Percentiles rank a stretch among this genome's conserved stretches.
Conservation (phyloP, 495 filamentous ascomycete genomes). For the Hypoxylon lienhwacheense region DNA sequence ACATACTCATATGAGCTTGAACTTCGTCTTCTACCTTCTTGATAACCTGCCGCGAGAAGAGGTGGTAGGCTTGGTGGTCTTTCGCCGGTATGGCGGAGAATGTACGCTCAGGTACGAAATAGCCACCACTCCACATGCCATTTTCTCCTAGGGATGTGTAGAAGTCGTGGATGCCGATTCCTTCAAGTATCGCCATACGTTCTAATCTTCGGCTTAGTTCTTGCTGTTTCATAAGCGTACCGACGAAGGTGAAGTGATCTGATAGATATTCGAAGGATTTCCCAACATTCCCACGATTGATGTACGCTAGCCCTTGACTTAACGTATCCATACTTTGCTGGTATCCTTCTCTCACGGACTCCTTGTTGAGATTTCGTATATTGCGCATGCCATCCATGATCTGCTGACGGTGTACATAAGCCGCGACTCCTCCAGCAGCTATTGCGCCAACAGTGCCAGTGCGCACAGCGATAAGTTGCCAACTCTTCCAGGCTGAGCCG, state of each 20-base stretch:
- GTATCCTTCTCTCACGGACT: constrained; percentile 47
- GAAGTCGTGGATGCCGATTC: constrained; percentile 44
- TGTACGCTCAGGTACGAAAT: constrained; percentile 56
- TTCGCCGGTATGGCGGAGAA: constrained; percentile 52
- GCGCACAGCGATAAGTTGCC: constrained; percentile 83
- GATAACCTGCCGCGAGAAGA: constrained; percentile 68
- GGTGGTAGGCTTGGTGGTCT: constrained; percentile 40
- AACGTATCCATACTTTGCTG: constrained; percentile 49
- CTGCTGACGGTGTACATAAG: constrained; percentile 76
- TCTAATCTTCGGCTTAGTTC: constrained; percentile 46
- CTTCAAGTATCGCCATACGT: constrained; percentile 44
- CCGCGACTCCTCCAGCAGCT: constrained; percentile 84
- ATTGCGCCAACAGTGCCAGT: constrained; percentile 83
- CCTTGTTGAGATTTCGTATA: constrained; percentile 43
- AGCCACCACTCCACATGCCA: constrained; percentile 56
- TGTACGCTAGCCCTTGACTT: constrained; percentile 53
- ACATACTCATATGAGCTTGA: constrained; percentile 82
- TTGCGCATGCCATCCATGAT: constrained; percentile 61
- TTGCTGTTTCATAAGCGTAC: constrained; percentile 47
- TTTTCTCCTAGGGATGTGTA: constrained; percentile 53
- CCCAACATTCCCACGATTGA: constrained; percentile 53
- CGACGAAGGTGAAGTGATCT: constrained; percentile 54
- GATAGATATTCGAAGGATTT: constrained; percentile 51
- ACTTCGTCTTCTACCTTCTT: constrained; percentile 76
- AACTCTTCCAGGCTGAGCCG: constrained; percentile 56